Conservation (phyloP, 805 yeast species). For the Nakazawaea sp. region DNA sequence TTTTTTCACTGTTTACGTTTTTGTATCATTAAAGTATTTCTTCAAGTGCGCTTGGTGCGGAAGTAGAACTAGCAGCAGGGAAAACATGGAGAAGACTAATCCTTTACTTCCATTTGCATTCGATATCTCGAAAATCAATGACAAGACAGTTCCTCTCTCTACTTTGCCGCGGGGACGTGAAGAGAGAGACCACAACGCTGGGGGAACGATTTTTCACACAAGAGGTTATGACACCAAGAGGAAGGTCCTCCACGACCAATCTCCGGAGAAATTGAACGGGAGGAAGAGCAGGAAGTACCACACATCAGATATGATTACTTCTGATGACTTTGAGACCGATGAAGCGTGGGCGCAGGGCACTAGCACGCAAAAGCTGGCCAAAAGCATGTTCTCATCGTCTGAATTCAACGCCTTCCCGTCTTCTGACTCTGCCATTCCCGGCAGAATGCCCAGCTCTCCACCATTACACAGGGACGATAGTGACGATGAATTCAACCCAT, state of each 20-base stretch:
- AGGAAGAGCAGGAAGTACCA: conserved; percentile 3
- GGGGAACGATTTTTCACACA: conserved; percentile 35
- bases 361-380: background rate
- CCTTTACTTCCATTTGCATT: conserved; percentile 44
- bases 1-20: no score
- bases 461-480: conserved; percentile 25
- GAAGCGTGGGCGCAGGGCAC: conserved; percentile 2
- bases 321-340: conserved; percentile 4
- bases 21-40: no score
- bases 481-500: conserved; percentile 15
- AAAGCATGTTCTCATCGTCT: background rate
- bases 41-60: no score
- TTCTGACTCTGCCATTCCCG: conserved; percentile 15
- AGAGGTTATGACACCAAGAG: conserved; percentile 31
- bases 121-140: conserved; percentile 28
- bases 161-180: conserved; percentile 33
- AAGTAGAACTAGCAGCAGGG: no score
- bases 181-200: conserved; percentile 36
- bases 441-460: conserved; percentile 33
- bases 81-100: conserved; percentile 13
- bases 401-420: conserved; percentile 11
- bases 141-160: conserved; percentile 23
- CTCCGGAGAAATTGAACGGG: conserved; percentile 2
- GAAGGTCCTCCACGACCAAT: background rate
- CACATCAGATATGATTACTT: conserved; percentile 13